Evolutionary conservation across 192 early-diverging fungal genomes (phyloP).

Genomic region (Allomyces macrogynus): DNA sequence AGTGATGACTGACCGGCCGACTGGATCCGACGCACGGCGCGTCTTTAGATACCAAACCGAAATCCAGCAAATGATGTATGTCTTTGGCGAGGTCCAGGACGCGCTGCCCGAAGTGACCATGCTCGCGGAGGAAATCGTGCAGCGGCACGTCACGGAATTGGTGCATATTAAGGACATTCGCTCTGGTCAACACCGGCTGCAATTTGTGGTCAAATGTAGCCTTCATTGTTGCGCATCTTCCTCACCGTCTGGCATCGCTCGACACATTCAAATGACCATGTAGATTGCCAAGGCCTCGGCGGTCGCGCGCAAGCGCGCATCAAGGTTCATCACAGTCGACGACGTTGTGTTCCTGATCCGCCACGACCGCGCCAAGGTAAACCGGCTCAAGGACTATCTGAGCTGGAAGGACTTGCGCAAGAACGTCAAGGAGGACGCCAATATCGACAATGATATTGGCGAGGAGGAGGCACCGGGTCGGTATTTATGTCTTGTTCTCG

Average conservation of each 20-base stretch:
- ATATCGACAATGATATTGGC: conserved; percentile 15
- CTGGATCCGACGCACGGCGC: too few species aligned
- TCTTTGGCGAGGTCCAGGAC: conserved; percentile 84
- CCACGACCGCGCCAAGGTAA: conserved; percentile 82
- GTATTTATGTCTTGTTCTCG: too few species aligned
- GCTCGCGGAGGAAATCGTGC: conserved; percentile 88
- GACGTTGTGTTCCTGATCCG: conserved; percentile 94
- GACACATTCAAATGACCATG: neutral
- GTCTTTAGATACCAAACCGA: conserved; percentile 37
- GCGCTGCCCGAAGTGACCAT: conserved; percentile 68
- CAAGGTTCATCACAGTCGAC: conserved; percentile 60
- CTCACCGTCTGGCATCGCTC: neutral
- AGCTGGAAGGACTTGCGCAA: conserved; percentile 94
- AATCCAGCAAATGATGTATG: conserved; percentile 99
- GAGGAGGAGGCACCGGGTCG: conserved; percentile 33
- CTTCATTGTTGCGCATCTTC: neutral
- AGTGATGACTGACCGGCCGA: too few species aligned
- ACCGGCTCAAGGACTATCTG: conserved; percentile 71
- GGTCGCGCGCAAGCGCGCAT: conserved; percentile 57
- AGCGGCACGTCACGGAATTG: conserved; percentile 84
- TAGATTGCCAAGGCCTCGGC: conserved; percentile 72
- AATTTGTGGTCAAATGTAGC: too few species aligned
- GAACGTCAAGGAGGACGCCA: conserved; percentile 62
- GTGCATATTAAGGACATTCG: conserved; percentile 22
- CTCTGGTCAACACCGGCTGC: neutral